A percentile compares a stretch with the other conserved stretches of the same genome.
Evolutionary conservation across 2,329 filamentous ascomycete genomes (phyloP).

Genomic region (Plenodomus lindquistii): DNA sequence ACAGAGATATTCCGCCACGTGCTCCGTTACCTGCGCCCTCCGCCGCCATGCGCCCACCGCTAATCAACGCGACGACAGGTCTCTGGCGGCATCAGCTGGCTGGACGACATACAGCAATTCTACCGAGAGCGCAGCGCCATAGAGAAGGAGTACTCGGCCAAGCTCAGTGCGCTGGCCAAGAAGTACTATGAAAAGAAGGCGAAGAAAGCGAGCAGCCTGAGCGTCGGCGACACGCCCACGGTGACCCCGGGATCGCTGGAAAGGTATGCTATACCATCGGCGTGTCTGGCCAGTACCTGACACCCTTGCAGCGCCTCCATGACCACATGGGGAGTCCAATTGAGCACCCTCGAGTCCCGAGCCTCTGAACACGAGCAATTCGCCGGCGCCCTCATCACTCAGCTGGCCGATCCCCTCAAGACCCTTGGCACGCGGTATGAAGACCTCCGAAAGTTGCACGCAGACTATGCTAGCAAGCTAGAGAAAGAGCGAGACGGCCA

Average conservation of each 20-base stretch:
- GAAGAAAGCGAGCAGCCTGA: constrained; percentile 82
- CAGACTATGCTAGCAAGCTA: constrained; percentile 84
- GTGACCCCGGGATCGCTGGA: constrained; percentile 96
- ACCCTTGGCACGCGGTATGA: constrained; percentile 76
- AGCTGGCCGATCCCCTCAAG: constrained; percentile 86
- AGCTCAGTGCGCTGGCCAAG: constrained; percentile 83
- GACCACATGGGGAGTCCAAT: constrained; percentile 94
- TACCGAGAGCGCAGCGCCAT: constrained; percentile 93
- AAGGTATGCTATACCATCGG: constrained; percentile 57
- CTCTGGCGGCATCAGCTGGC: constrained; percentile 84
- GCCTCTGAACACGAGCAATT: constrained; percentile 89
- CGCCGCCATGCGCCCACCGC: constrained; percentile 13
- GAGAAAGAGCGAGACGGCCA: constrained; percentile 85
- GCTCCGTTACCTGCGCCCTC: constrained; percentile 10
- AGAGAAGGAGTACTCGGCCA: constrained; percentile 95
- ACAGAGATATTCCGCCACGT: constrained; percentile 1
- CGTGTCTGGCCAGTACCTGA: constrained; percentile 4
- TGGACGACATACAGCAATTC: constrained; percentile 96
- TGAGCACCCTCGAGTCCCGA: constrained; percentile 84
- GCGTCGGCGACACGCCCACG: constrained; percentile 88
- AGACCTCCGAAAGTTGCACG: constrained; percentile 87
- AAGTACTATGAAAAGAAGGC: constrained; percentile 98
- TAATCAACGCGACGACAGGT: constrained; percentile 55
- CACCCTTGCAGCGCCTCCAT: constrained; percentile 73
- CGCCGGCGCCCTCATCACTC: constrained; percentile 73